Evolutionary conservation across 2,329 filamentous ascomycete species (phyloP), one percentile per base, ranked within the genome.

Genomic region (Arthrobotrys sinensis): DNA sequence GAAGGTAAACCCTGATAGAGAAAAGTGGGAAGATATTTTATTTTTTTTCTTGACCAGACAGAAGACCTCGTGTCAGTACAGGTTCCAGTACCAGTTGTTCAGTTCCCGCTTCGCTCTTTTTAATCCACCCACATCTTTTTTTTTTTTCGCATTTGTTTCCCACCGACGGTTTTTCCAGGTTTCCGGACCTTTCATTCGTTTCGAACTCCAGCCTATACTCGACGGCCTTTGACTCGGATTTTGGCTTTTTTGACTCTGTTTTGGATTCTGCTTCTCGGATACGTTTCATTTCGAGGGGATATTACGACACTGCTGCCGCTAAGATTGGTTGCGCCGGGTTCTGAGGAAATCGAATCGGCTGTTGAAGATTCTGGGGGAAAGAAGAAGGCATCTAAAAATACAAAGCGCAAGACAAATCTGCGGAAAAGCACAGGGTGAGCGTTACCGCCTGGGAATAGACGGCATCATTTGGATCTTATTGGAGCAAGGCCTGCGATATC

Each of bases 41-140:
- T 67, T 28, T 67, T 57, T 40, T 24, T 28, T 28, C 34, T 48
- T 36, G 50, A 57, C 60, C 69, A 66, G 52, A 34, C 34, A 38
- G 69, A 73, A 72, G 63, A 57, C 69, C 57, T 73, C 69, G 69
- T 73, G 69, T 73, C 69, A 73, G 69, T 73, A 28, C 62, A 60
- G 55, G 55, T 60, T 60, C 55, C 55, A 60, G 55, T 60, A 60
- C 45, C 53, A 52, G 55, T 52, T 72, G 60, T 73, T 52, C 69
- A 73, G 69, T 43, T 73, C 57, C 69, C 69, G 60, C 60, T 73
- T 66, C 69, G 60, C 69, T 60, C 60, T 28, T 71, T 57, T 72
- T 57, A 72, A 65, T 32, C 68, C 57, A 72, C 68, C 32, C 68
- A 72, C 67, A 55, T 60, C 53, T 50, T 60, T 34, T 62, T 50